Conservation (phyloP, 306 rosid genomes). For the Coriaria nepalensis region DNA sequence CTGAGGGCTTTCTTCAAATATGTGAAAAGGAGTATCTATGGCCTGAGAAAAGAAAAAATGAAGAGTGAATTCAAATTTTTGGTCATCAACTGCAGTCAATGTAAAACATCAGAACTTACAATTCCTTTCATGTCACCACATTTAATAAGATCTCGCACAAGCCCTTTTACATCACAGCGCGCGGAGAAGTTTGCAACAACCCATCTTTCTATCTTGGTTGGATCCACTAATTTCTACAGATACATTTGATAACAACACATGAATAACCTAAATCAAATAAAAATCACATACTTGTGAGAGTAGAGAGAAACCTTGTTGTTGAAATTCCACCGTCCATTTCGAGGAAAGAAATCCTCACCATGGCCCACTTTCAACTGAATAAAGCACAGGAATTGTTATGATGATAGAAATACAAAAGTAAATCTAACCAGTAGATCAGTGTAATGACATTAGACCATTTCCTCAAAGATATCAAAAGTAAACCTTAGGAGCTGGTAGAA, state of each 20-base stretch:
- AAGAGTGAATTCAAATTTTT: too few species aligned
- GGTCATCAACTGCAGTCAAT: not conserved
- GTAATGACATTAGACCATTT: not conserved
- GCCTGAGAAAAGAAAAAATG: conserved; percentile 22
- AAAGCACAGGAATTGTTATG: not conserved
- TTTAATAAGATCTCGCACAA: conserved; percentile 49
- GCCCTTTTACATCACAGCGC: conserved; percentile 50
- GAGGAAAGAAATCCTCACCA: conserved; percentile 71
- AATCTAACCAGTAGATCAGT: not conserved
- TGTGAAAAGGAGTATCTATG: conserved; percentile 39
- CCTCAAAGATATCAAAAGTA: not conserved
- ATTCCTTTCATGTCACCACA: conserved; percentile 69
- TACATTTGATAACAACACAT: conserved; percentile 1
- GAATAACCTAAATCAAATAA: not conserved
- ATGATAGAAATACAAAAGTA: not conserved
- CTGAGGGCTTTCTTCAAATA: conserved; percentile 49
- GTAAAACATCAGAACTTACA: conserved; percentile 30
- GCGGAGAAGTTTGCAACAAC: conserved; percentile 81
- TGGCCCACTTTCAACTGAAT: conserved; percentile 67
- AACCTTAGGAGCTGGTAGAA: conserved; percentile 79
- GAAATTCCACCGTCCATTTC: conserved; percentile 89
- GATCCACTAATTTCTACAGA: conserved; percentile 53
- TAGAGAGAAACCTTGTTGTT: conserved; percentile 54
- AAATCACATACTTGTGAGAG: not conserved
- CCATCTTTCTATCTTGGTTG: conserved; percentile 50